phyloP scores from a whole-genome alignment of 768 basidiomycete genomes.

The Grammothele lineata region DNA sequence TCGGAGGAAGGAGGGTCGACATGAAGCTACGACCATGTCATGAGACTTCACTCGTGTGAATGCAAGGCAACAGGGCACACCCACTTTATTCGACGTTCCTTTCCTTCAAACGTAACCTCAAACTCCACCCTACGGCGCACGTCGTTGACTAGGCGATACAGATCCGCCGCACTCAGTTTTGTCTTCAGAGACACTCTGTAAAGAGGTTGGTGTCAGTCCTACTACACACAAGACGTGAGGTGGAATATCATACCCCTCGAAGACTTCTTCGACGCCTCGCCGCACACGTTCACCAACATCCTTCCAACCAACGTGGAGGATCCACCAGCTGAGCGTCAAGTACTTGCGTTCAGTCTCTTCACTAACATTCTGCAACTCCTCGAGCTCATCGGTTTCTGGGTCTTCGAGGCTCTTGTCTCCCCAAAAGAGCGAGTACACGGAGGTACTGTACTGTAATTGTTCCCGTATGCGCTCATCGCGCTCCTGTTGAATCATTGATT shows the following conservation, averaged over 20 bases:
- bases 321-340: constrained; percentile 89
- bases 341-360: constrained; percentile 77
- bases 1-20: constrained; percentile 71
- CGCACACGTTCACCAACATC: constrained; percentile 72
- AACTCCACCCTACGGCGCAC: constrained; percentile 76
- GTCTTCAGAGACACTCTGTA: constrained; percentile 81
- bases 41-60: background rate
- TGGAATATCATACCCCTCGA: constrained; percentile 63
- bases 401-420: constrained; percentile 16
- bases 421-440: constrained; percentile 34
- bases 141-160: constrained; percentile 65
- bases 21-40: constrained; percentile 48
- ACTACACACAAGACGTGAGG: background rate
- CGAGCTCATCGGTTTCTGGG: constrained; percentile 24
- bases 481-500: constrained; percentile 57
- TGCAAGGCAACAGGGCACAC: constrained; percentile 17
- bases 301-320: constrained; percentile 89
- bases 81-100: constrained; percentile 52
- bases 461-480: constrained; percentile 53
- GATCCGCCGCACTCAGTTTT: constrained; percentile 64
- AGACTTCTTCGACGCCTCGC: constrained; percentile 74
- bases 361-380: constrained; percentile 34
- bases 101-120: constrained; percentile 59
- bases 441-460: constrained; percentile 37
- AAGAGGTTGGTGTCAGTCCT: background rate